These are phyloP conservation scores for Fusarium vanettenii DNA, from an alignment of 2,329 filamentous ascomycete species.

Conservation along the genomic window DNA sequence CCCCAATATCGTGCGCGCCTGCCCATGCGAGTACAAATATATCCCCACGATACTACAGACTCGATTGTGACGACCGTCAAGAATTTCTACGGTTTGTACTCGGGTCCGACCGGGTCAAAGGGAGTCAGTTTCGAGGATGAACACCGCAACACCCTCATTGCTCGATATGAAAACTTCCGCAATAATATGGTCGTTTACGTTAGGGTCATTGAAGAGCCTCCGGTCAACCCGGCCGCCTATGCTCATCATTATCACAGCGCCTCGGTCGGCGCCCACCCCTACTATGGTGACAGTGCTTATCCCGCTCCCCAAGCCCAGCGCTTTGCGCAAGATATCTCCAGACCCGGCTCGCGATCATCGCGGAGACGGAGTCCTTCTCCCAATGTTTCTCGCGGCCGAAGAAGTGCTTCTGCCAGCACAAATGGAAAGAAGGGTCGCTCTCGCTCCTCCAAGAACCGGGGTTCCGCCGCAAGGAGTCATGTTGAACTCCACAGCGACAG, in stretches of 20 bases:
- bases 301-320: conserved; percentile 60
- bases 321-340: conserved; percentile 71
- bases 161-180: conserved; percentile 93
- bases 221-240: conserved; percentile 57
- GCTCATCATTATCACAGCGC: conserved; percentile 65
- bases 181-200: conserved; percentile 96
- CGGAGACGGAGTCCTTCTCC: conserved; percentile 84
- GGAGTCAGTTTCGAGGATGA: conserved; percentile 97
- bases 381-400: conserved; percentile 73
- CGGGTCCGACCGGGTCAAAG: conserved; percentile 73
- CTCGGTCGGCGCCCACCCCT: conserved; percentile 61
- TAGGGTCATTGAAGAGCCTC: conserved; percentile 76
- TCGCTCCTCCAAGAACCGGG: conserved; percentile 76
- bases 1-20: conserved; percentile 78
- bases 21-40: conserved; percentile 91
- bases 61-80: conserved; percentile 98
- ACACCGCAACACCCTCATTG: conserved; percentile 89
- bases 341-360: conserved; percentile 77
- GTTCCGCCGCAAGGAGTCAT: conserved; percentile 56
- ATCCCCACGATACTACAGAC: conserved; percentile 94
- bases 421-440: conserved; percentile 74
- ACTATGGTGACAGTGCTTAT: conserved; percentile 67
- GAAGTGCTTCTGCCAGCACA: conserved; percentile 78
- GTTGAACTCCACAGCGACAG: conserved; percentile 74
- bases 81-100: conserved; percentile 98